A percentile compares a stretch with the other conserved stretches of the same genome.
phyloP scores from a whole-genome alignment of 2,329 filamentous ascomycete genomes.

The Elsinoe necatrix region DNA sequence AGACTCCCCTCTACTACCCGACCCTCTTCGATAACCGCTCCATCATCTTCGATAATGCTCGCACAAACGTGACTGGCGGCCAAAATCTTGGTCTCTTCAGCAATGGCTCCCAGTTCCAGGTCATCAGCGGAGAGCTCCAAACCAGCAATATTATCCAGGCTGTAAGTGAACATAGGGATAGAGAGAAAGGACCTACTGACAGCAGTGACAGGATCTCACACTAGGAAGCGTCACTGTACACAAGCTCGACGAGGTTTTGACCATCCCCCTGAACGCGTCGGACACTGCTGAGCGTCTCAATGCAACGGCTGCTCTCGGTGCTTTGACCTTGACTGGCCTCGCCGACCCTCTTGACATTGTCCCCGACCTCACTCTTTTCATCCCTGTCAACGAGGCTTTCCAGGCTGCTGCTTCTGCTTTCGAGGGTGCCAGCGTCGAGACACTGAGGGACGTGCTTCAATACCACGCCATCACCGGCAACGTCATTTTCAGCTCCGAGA shows the following conservation, averaged over 20 bases:
- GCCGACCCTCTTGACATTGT: slow-evolving; percentile 15
- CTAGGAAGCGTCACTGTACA: slow-evolving; percentile 19
- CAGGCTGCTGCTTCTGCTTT: slow-evolving; percentile 31
- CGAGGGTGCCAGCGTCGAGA: slow-evolving; percentile 23
- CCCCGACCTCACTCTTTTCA: slow-evolving; percentile 20
- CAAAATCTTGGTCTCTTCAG: slow-evolving; percentile 32
- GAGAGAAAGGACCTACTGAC: not conserved
- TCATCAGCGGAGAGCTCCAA: slow-evolving; percentile 30
- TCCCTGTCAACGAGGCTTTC: slow-evolving; percentile 26
- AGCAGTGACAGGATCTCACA: slow-evolving; percentile 16
- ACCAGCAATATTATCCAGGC: slow-evolving; percentile 30
- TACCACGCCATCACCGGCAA: slow-evolving; percentile 30
- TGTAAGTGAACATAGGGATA: slow-evolving; percentile 4
- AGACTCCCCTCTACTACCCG: slow-evolving; percentile 22
- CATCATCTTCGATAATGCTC: slow-evolving; percentile 29
- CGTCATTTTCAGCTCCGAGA: slow-evolving; percentile 27
- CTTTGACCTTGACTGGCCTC: slow-evolving; percentile 14
- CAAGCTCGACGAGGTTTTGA: slow-evolving; percentile 19
- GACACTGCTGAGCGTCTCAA: slow-evolving; percentile 18
- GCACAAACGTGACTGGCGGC: slow-evolving; percentile 33
- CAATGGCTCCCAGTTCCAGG: slow-evolving; percentile 27
- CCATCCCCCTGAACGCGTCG: slow-evolving; percentile 13
- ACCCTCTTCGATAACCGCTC: slow-evolving; percentile 27
- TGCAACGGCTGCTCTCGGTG: slow-evolving; percentile 14
- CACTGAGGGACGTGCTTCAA: slow-evolving; percentile 27